Conservation (phyloP, 257 asterid species). For the Penstemon barbatus region DNA sequence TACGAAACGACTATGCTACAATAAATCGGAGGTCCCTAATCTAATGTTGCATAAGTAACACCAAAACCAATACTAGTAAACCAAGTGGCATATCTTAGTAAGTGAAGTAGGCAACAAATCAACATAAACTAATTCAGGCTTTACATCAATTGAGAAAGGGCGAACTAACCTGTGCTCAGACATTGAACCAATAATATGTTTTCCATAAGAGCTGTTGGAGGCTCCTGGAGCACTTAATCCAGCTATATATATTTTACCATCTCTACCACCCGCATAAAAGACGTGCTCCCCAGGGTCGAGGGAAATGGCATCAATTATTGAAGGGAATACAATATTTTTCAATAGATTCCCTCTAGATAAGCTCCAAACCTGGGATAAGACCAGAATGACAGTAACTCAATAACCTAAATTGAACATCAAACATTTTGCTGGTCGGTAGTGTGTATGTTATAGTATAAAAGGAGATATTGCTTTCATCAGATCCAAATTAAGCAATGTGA, state of each 20-base stretch:
- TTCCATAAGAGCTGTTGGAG: conserved; percentile 54
- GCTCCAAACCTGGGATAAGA: conserved; percentile 74
- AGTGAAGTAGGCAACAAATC: conserved; percentile 2
- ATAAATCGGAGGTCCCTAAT: not conserved
- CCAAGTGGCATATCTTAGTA: not conserved
- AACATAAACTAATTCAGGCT: conserved; percentile 9
- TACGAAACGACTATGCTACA: not conserved
- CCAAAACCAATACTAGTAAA: not conserved
- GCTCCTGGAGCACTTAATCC: conserved; percentile 60
- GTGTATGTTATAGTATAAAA: not conserved
- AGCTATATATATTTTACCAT: conserved; percentile 84
- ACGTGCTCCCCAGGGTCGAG: conserved; percentile 78
- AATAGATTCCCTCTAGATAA: conserved; percentile 64
- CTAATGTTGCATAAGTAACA: conserved; percentile 1
- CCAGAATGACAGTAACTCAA: conserved; percentile 9
- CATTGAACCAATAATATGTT: conserved; percentile 62
- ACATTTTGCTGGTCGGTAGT: not conserved
- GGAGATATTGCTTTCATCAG: not conserved
- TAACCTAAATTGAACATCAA: conserved; percentile 15
- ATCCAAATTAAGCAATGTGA: not conserved
- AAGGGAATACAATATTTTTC: conserved; percentile 73
- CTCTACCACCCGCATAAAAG: conserved; percentile 94
- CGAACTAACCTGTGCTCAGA: conserved; percentile 72
- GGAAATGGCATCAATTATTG: conserved; percentile 75
- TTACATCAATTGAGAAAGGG: conserved; percentile 1